Conservation (phyloP, 1,139 yeast genomes). For the Geotrichum histeridarum region DNA sequence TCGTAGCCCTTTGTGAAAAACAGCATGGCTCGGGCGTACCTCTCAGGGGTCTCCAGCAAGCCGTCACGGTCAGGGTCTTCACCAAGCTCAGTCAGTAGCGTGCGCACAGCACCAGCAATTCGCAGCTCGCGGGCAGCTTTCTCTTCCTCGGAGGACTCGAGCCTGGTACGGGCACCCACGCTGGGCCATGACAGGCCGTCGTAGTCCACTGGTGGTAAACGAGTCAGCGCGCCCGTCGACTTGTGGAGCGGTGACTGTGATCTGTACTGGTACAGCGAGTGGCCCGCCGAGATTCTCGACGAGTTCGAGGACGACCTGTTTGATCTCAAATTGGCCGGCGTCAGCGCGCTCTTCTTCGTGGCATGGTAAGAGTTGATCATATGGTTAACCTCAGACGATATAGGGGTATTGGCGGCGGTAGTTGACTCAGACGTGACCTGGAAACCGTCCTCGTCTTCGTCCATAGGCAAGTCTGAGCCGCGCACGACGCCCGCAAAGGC, state of each 20-base stretch:
- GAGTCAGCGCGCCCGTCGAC: conserved; percentile 56
- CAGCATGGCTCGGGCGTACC: conserved; percentile 95
- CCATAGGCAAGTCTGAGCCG: too few species aligned
- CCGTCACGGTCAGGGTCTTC: conserved; percentile 91
- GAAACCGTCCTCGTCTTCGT: background rate
- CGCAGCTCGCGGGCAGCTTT: conserved; percentile 58
- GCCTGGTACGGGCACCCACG: conserved; percentile 69
- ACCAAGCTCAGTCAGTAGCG: conserved; percentile 79
- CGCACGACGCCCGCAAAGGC: too few species aligned
- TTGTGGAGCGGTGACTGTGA: conserved; percentile 9
- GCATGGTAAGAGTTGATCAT: background rate
- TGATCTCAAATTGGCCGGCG: background rate
- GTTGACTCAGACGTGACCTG: conserved; percentile 9
- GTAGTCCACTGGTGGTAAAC: conserved; percentile 77
- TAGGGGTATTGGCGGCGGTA: conserved; percentile 15
- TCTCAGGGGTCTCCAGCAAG: conserved; percentile 83
- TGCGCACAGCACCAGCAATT: conserved; percentile 79
- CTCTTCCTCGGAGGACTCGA: conserved; percentile 61
- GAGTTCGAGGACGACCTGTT: background rate
- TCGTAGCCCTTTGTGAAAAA: conserved; percentile 95
- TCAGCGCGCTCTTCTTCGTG: background rate
- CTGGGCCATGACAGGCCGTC: conserved; percentile 96
- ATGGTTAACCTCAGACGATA: background rate
- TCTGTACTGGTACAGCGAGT: conserved; percentile 2
- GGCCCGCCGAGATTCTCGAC: conserved; percentile 1